A percentile compares a stretch with the other conserved stretches of the same genome.
These are phyloP conservation scores for Lophium mytilinum DNA, from an alignment of 495 filamentous ascomycete genomes.

Conservation along the genomic window DNA sequence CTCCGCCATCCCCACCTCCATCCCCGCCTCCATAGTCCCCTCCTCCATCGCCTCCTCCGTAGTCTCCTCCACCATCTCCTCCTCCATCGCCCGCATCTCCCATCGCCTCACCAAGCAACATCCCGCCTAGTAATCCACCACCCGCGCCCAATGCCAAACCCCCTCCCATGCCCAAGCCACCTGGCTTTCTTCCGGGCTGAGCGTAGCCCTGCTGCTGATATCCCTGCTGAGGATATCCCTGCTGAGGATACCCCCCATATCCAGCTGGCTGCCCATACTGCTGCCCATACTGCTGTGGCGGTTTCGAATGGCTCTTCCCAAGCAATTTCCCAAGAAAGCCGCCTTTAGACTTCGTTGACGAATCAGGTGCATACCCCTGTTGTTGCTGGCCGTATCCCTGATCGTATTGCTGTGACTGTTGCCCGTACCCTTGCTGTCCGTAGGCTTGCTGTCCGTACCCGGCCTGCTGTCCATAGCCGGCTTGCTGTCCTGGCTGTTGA, in stretches of 20 bases:
- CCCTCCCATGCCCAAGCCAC: conserved; percentile 58
- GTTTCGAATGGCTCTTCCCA: conserved; percentile 25
- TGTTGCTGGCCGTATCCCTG: conserved; percentile 26
- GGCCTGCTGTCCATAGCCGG: not conserved
- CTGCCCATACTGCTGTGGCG: conserved; percentile 8
- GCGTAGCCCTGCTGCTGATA: conserved; percentile 12
- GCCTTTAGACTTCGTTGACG: conserved; percentile 28
- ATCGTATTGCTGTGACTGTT: conserved; percentile 13
- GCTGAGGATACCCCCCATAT: conserved; percentile 10
- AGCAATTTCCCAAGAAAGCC: conserved; percentile 51
- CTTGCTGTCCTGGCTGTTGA: conserved; percentile 16
- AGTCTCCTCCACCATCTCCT: conserved; percentile 11
- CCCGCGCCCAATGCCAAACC: conserved; percentile 70
- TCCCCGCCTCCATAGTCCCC: conserved; percentile 27
- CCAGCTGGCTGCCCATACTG: conserved; percentile 3
- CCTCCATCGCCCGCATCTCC: conserved; percentile 22
- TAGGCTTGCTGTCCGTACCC: conserved; percentile 1
- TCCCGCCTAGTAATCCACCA: conserved; percentile 66
- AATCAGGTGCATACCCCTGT: no score
- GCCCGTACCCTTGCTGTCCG: not conserved
- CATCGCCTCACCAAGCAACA: conserved; percentile 57
- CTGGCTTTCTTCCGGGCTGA: conserved; percentile 14
- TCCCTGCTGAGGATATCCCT: conserved; percentile 16
- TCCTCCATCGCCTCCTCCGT: conserved; percentile 34
- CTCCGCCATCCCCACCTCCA: conserved; percentile 10